These are phyloP conservation scores for Stromatinia cepivora DNA, from an alignment of 2,329 filamentous ascomycete species.

Conservation along the genomic window DNA sequence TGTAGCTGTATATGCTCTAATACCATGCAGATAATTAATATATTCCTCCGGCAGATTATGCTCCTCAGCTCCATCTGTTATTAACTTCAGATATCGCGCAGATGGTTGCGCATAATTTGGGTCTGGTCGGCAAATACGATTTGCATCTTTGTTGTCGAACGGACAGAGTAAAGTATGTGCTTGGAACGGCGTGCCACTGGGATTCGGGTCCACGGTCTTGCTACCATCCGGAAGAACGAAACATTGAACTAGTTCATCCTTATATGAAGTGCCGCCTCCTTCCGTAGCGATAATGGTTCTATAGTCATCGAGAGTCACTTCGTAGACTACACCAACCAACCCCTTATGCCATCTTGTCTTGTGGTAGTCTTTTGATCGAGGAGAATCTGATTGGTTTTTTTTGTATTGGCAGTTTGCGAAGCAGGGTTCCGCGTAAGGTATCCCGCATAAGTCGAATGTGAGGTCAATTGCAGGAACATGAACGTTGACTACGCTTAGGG, in stretches of 20 bases:
- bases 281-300: conserved; percentile 86
- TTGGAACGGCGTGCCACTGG: conserved; percentile 66
- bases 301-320: conserved; percentile 82
- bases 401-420: conserved; percentile 77
- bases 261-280: conserved; percentile 81
- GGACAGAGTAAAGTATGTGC: conserved; percentile 79
- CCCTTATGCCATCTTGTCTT: conserved; percentile 74
- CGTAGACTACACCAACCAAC: conserved; percentile 91
- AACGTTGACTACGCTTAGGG: conserved; percentile 78
- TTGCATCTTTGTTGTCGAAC: conserved; percentile 12
- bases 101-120: conserved; percentile 79
- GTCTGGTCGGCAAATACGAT: conserved; percentile 53
- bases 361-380: conserved; percentile 45
- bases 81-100: conserved; percentile 76
- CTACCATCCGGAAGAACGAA: conserved; percentile 61
- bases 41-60: conserved; percentile 80
- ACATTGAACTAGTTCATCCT: conserved; percentile 79
- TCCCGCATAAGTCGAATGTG: conserved; percentile 80
- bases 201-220: conserved; percentile 62
- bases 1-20: conserved; percentile 72
- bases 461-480: conserved; percentile 75
- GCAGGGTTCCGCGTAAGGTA: conserved; percentile 87
- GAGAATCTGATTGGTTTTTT: conserved; percentile 36
- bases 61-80: conserved; percentile 76
- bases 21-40: conserved; percentile 65